A percentile compares a stretch with the other conserved stretches of the same genome.
Conservation (phyloP, 1,139 yeast species). For the Lodderomyces oxycetoniae region DNA sequence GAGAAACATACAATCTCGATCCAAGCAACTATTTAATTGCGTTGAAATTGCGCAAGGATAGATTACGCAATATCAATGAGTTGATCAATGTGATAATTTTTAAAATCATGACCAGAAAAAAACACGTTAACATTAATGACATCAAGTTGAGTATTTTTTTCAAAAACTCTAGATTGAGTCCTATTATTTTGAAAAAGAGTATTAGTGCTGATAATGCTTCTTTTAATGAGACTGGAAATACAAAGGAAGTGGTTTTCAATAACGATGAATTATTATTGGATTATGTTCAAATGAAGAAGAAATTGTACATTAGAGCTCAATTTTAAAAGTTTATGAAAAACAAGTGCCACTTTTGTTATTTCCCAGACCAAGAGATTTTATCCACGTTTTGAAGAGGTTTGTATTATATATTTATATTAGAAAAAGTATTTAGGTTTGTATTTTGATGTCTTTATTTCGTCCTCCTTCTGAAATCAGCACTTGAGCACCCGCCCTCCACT, state of each 20-base stretch:
- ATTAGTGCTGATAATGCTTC: background rate
- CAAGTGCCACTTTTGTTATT: too few relatives aligned
- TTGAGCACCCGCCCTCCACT: too few relatives aligned
- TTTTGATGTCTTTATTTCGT: too few relatives aligned
- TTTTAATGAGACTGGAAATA: background rate
- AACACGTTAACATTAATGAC: conserved; percentile 15
- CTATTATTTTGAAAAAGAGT: conserved; percentile 20
- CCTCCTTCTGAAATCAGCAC: too few relatives aligned
- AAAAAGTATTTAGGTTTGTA: too few relatives aligned
- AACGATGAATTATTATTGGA: conserved; percentile 23
- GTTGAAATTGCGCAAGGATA: conserved; percentile 26
- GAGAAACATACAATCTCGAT: conserved; percentile 2
- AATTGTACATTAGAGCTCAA: conserved; percentile 23
- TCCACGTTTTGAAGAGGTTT: too few relatives aligned
- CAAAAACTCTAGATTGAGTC: conserved; percentile 21
- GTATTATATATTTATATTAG: too few relatives aligned
- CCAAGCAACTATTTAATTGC: conserved; percentile 12
- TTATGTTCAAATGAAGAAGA: conserved; percentile 25
- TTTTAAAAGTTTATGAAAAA: too few relatives aligned
- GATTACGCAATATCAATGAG: conserved; percentile 22
- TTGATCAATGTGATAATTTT: conserved; percentile 23
- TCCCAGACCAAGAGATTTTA: too few relatives aligned
- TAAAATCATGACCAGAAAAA: conserved; percentile 18
- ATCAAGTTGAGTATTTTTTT: conserved; percentile 23
- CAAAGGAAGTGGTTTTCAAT: conserved; percentile 6